These are phyloP conservation scores for Avena eriantha DNA, from an alignment of 176 grass and related monocot genomes.

Conservation along the genomic window DNA sequence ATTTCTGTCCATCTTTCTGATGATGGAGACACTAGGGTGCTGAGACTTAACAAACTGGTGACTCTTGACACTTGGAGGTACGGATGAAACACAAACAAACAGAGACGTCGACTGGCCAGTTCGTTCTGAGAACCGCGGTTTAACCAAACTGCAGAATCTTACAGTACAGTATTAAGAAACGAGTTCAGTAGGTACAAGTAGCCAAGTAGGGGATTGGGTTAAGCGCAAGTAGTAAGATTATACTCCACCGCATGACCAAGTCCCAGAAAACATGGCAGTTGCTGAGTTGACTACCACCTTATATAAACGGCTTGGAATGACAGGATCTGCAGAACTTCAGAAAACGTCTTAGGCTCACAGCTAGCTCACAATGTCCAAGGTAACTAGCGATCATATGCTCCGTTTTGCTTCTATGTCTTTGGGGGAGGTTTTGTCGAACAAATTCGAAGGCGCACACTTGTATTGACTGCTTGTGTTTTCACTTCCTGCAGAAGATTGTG, in stretches of 20 bases:
- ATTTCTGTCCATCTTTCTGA: not conserved
- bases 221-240: not conserved
- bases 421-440: not conserved
- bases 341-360: not conserved
- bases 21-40: not conserved
- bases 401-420: not conserved
- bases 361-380: slow-evolving; percentile 49
- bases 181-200: not conserved
- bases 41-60: not conserved
- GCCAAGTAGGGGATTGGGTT: not conserved
- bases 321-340: slow-evolving; percentile 16
- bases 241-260: slow-evolving; percentile 29
- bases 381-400: not conserved
- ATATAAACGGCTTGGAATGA: slow-evolving; percentile 19
- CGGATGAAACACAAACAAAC: not conserved
- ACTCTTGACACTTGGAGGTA: not conserved
- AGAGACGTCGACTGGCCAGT: not conserved
- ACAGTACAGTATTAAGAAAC: not conserved
- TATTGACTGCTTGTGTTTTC: not conserved
- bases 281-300: slow-evolving; percentile 3
- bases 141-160: slow-evolving; percentile 26
- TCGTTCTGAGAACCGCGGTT: not conserved
- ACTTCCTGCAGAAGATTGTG: slow-evolving; percentile 52
- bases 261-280: not conserved
- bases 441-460: not conserved